Evolutionary conservation across 495 filamentous ascomycete species (phyloP), one percentile per base, ranked within the genome.

Genomic region (Monascus purpureus): DNA sequence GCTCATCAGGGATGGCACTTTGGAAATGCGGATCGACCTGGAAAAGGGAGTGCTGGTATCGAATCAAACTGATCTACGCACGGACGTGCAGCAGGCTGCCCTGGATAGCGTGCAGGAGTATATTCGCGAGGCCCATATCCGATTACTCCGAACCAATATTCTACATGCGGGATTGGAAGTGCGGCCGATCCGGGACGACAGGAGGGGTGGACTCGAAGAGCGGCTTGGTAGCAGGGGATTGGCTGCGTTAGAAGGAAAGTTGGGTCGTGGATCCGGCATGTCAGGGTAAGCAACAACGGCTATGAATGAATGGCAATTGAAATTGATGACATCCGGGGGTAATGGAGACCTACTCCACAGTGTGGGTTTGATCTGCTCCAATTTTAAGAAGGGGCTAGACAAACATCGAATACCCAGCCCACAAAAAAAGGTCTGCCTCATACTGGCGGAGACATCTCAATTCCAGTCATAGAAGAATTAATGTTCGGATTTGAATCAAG

Each of bases 21-120:
- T 97, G n/a, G 61, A 85, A 29, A 82, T 82, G 0, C 70, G 86
- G 24, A 79, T 97, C 32, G 82, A 97, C 44, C 70, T 82, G 0
- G 78, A 88, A 35, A 80, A 87, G 41, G 64, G 68, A 38, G 72
- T 88, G 50, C 68, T 97, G 3, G 71, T 80, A 5, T 73, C 79
- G 4, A 77, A 76, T 13, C 64, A 74, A 23, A 59, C 57, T 16
- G 68, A 88, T 30, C 51, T 72, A 3, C 73, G 86, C 27, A 48
- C 55, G 4, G 62, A 70, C n/a, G 70, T 90, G 30, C 83, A 92
- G 47, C 44, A 55, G 1, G 58, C 73, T 3, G 72, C 77, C 0
- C 52, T 92, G 17, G 49, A 70, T n/a, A 72, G 70, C 39, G 71
- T 84, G 14, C 69, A 70, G 27, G 60, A 69, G 15, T 92, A 86